Percentiles rank a stretch among this genome's conserved stretches.
Conservation (phyloP, 2,329 filamentous ascomycete genomes). For the Pseudonectria buxi region DNA sequence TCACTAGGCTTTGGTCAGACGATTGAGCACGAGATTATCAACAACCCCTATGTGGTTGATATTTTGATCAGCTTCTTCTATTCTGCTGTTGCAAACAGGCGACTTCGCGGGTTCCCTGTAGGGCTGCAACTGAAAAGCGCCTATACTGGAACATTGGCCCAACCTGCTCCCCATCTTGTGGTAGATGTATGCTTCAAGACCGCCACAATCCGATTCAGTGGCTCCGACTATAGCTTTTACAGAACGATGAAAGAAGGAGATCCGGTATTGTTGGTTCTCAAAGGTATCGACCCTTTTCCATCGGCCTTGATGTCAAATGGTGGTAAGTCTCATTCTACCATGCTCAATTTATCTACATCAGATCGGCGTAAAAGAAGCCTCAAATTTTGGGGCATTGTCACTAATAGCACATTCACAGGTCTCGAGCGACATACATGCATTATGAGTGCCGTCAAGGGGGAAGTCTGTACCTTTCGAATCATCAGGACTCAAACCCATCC, state of each 20-base stretch:
- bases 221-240: slow-evolving; percentile 8
- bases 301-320: slow-evolving; percentile 5
- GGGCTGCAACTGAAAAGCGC: slow-evolving; percentile 35
- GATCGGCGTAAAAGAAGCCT: neutral
- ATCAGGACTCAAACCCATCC: slow-evolving; percentile 3
- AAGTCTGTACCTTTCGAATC: slow-evolving; percentile 10
- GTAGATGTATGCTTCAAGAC: slow-evolving; percentile 11
- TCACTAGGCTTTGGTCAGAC: slow-evolving; percentile 76
- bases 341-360: neutral
- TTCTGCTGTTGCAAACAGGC: slow-evolving; percentile 37
- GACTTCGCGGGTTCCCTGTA: slow-evolving; percentile 37
- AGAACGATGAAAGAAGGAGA: slow-evolving; percentile 12
- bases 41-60: slow-evolving; percentile 77
- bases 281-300: neutral
- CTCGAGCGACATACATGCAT: slow-evolving; percentile 13
- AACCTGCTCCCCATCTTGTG: neutral
- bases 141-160: slow-evolving; percentile 3
- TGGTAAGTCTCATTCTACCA: neutral
- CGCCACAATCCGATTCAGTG: slow-evolving; percentile 8
- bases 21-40: slow-evolving; percentile 76
- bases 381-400: too few species aligned
- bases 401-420: slow-evolving; percentile 1
- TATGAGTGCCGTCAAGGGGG: slow-evolving; percentile 5
- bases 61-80: slow-evolving; percentile 80
- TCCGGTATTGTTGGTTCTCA: slow-evolving; percentile 10